A percentile compares a stretch with the other conserved stretches of the same genome.
phyloP scores from a whole-genome alignment of 2,329 filamentous ascomycete species.

The Chrysoporthe puriensis region DNA sequence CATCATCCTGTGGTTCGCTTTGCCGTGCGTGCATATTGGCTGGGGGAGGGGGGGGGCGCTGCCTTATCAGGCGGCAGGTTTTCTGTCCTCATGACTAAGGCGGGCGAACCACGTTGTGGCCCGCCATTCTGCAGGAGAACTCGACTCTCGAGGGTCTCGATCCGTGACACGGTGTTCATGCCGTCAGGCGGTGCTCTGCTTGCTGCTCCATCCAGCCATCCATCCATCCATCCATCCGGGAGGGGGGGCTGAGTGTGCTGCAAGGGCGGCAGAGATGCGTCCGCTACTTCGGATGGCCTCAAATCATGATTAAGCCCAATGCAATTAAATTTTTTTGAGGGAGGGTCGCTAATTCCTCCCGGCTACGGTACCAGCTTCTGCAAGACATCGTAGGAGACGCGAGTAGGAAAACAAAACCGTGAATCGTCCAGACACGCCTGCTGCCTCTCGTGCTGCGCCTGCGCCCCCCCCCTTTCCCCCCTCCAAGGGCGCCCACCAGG shows the following conservation, averaged over 20 bases:
- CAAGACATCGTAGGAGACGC: not conserved
- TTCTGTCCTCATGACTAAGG: slow-evolving; percentile 13
- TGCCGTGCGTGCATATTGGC: slow-evolving; percentile 10
- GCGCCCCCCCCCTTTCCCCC: too few relatives aligned
- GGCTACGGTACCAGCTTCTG: not conserved
- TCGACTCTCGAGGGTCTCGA: not conserved
- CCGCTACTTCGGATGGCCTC: not conserved
- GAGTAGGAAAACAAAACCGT: not conserved
- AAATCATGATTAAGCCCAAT: not conserved
- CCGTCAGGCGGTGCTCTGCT: not conserved
- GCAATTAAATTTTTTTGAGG: not conserved
- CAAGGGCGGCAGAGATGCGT: slow-evolving; percentile 6
- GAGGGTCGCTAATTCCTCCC: not conserved
- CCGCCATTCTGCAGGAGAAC: not conserved
- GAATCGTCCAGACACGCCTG: not conserved
- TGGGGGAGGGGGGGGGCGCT: not conserved
- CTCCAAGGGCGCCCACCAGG: not conserved
- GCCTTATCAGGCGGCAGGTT: slow-evolving; percentile 23
- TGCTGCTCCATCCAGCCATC: too few relatives aligned
- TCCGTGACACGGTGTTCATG: not conserved
- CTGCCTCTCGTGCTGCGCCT: not conserved
- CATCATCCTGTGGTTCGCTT: slow-evolving; percentile 15
- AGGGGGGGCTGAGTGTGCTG: not conserved
- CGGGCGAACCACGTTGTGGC: slow-evolving; percentile 12
- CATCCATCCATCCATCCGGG: not conserved